Conservation (phyloP, 2,329 filamentous ascomycete genomes). For the Stagonosporopsis cucurbitacearum region DNA sequence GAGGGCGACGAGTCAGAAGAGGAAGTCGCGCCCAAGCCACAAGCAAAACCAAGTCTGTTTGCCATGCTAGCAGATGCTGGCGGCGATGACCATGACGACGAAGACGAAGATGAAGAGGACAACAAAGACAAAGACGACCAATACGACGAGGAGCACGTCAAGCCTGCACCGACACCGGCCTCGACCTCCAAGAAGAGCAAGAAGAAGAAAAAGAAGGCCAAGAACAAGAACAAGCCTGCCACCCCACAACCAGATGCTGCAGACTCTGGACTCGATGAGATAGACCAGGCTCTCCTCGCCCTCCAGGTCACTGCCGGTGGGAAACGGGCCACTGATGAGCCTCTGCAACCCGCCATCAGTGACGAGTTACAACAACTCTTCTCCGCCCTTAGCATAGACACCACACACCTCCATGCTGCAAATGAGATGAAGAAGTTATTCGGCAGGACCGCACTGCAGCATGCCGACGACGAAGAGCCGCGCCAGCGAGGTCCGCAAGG, state of each 20-base stretch:
- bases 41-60: conserved; percentile 53
- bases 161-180: conserved; percentile 23
- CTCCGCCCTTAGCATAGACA: conserved; percentile 66
- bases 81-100: conserved; percentile 48
- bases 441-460: conserved; percentile 68
- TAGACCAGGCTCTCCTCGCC: conserved; percentile 68
- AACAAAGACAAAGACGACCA: conserved; percentile 45
- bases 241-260: conserved; percentile 28
- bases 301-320: conserved; percentile 52
- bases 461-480: conserved; percentile 60
- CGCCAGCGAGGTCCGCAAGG: conserved; percentile 61
- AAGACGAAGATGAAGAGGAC: conserved; percentile 44
- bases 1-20: conserved; percentile 50
- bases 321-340: conserved; percentile 26
- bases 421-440: conserved; percentile 90
- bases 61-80: conserved; percentile 54
- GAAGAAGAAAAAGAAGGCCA: conserved; percentile 69
- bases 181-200: conserved; percentile 55
- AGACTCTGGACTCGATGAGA: conserved; percentile 62
- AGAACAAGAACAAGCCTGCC: conserved; percentile 51
- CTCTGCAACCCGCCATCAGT: conserved; percentile 32
- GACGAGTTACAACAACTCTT: conserved; percentile 57
- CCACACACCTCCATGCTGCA: conserved; percentile 78
- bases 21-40: conserved; percentile 36
- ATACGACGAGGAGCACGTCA: conserved; percentile 42